Evolutionary conservation across 352 stramenopile genomes (phyloP).

Genomic region (Globisporangium perplexum): DNA sequence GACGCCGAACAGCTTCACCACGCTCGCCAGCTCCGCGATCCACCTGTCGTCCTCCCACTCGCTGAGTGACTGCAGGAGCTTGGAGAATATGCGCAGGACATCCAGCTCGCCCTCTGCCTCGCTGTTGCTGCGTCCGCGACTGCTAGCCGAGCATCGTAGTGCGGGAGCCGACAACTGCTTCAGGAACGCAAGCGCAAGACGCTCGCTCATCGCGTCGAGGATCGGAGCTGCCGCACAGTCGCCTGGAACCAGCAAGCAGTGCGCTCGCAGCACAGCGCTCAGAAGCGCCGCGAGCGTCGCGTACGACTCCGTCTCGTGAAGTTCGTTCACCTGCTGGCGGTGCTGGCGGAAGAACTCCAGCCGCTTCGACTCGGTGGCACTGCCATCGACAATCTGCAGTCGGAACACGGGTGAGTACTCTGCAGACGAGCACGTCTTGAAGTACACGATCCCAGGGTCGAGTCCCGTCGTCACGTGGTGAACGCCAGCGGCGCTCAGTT

Average conservation of each 20-base stretch:
- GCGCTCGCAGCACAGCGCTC: conserved; percentile 19
- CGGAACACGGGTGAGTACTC: conserved; percentile 21
- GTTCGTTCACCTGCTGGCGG: conserved; percentile 4
- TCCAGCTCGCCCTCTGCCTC: not conserved
- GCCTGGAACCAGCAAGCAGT: conserved; percentile 13
- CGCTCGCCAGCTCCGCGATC: not conserved
- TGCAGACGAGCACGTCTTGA: conserved; percentile 16
- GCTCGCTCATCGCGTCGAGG: conserved; percentile 25
- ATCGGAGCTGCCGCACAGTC: conserved; percentile 15
- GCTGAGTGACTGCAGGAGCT: conserved; percentile 5
- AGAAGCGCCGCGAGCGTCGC: conserved; percentile 21
- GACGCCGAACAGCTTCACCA: not conserved
- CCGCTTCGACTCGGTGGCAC: conserved; percentile 5
- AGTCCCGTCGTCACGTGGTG: conserved; percentile 4
- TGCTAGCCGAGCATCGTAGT: not conserved
- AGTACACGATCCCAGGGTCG: conserved; percentile 19
- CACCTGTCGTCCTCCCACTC: conserved; percentile 2
- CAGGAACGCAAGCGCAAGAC: conserved; percentile 23
- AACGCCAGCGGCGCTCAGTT: conserved; percentile 3
- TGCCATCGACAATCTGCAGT: conserved; percentile 15
- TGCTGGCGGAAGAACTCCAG: conserved; percentile 19
- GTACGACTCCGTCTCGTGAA: conserved; percentile 26
- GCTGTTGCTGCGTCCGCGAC: not conserved
- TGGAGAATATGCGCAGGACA: conserved; percentile 1
- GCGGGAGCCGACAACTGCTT: not conserved